Evolutionary conservation across 805 yeast species (phyloP).

Genomic region (Novakomyces olei): DNA sequence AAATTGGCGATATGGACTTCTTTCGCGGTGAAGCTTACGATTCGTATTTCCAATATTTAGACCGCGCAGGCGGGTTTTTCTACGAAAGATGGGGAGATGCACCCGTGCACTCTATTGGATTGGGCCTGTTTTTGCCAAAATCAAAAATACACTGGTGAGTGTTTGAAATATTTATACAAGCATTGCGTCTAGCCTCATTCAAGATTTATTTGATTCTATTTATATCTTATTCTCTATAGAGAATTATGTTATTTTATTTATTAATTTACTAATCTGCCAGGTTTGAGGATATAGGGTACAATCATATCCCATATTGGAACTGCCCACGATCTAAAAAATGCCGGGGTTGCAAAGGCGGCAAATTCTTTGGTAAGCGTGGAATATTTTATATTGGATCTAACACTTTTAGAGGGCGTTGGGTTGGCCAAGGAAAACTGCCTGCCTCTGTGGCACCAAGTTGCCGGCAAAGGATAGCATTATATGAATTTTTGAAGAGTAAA

Average conservation of each 20-base stretch:
- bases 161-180: conserved; percentile 86
- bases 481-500: too few species aligned
- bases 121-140: conserved; percentile 50
- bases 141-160: conserved; percentile 23
- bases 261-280: too few species aligned
- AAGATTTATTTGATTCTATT: conserved; percentile 48
- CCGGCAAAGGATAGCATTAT: too few species aligned
- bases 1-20: conserved; percentile 67
- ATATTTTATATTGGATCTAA: too few species aligned
- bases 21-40: conserved; percentile 45
- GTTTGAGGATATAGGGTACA: conserved; percentile 53
- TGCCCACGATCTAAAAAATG: conserved; percentile 45
- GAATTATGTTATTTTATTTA: too few species aligned
- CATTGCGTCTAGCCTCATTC: conserved; percentile 35
- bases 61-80: conserved; percentile 55
- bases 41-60: conserved; percentile 40
- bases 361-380: conserved; percentile 24
- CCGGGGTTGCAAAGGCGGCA: conserved; percentile 29
- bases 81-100: conserved; percentile 93
- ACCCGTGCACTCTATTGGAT: conserved; percentile 63
- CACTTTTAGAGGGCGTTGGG: too few species aligned
- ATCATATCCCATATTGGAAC: conserved; percentile 50
- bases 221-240: not conserved
- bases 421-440: not conserved
- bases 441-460: not conserved